Base-by-base conservation (phyloP, 2,329 filamentous ascomycete genomes). In the Colletotrichum zoysiae region DNA sequence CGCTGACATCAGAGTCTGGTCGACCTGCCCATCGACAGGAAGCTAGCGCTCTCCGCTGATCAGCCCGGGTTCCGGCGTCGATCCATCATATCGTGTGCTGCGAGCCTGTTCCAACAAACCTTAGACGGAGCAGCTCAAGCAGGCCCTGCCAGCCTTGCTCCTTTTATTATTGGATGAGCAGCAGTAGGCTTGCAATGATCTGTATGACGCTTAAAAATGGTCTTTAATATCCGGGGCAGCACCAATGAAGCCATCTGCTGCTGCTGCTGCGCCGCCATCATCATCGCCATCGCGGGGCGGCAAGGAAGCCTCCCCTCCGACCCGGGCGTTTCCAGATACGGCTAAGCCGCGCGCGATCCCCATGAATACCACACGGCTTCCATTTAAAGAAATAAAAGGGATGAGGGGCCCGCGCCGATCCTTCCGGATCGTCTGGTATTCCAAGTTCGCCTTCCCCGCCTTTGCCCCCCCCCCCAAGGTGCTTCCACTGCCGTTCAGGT, bases 301-400 rank as follows among this genome's bases (percentile, higher is more conserved):
- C 40, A 44, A 60, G 57, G 57, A 33, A 60, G 16, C 6, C 12
- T 23, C 20, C 40, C 57, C 40, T 60, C 57, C 57, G 57, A 20
- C 9, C 40, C 14, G 23, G 23, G 12, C 23, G 40, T 46, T 33
- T 60, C 42, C 23, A n/a, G 9, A 60, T 60, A 46, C 23, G 11
- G 40, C 57, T 40, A 46, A 60, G 42, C 26, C n/a, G 23, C n/a
- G 23, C 14, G 44, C 44, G n/a, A n/a, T 46, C 8, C 6, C 23
- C 38, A 30, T 23, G 16, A 59, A 30, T 20, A 46, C 14, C 18
- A 26, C 33, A 33, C 6, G 11, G 2, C 18, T 23, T 9, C 30
- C 18, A n/a, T 16, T 33, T 26, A 58, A 20, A 46, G 44, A 46
- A 46, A 46, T 16, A n/a, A 46, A 46, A 46, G 16, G n/a, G 14